Evolutionary conservation across 345 rosid genomes (phyloP).

Genomic region (Aquilaria yunnanensis): DNA sequence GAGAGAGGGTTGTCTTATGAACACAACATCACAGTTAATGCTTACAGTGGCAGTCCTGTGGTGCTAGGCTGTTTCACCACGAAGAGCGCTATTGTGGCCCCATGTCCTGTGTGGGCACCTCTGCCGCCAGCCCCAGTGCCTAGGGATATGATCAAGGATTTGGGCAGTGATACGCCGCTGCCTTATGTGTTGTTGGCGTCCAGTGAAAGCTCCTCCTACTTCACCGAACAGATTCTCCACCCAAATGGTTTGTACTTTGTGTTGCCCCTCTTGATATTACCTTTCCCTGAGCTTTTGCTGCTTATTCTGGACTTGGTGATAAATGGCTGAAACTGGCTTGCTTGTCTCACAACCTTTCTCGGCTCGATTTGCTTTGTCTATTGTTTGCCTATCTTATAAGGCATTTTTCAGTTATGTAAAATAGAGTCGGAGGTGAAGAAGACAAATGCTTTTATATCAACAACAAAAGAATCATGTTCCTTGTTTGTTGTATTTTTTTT

Average conservation of each 20-base stretch:
- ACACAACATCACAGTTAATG: conserved; percentile 3
- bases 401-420: no score
- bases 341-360: no score
- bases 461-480: no score
- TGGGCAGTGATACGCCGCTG: conserved; percentile 1
- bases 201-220: conserved; percentile 3
- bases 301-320: no score
- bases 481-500: no score
- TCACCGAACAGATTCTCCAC: conserved; percentile 3
- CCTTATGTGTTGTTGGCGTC: conserved; percentile 11
- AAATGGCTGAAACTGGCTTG: no score
- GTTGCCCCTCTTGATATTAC: no score
- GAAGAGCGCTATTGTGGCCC: conserved; percentile 10
- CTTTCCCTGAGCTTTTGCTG: no score
- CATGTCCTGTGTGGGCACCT: conserved; percentile 3
- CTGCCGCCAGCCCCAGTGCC: not conserved
- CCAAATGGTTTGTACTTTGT: not conserved
- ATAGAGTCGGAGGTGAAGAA: no score
- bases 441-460: no score
- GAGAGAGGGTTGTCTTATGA: conserved; percentile 3
- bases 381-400: no score
- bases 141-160: not conserved
- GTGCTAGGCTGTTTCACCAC: conserved; percentile 1
- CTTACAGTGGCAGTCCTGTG: not conserved
- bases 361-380: no score